Evolutionary conservation across 495 filamentous ascomycete genomes (phyloP).

Genomic region (Zalerion maritima): DNA sequence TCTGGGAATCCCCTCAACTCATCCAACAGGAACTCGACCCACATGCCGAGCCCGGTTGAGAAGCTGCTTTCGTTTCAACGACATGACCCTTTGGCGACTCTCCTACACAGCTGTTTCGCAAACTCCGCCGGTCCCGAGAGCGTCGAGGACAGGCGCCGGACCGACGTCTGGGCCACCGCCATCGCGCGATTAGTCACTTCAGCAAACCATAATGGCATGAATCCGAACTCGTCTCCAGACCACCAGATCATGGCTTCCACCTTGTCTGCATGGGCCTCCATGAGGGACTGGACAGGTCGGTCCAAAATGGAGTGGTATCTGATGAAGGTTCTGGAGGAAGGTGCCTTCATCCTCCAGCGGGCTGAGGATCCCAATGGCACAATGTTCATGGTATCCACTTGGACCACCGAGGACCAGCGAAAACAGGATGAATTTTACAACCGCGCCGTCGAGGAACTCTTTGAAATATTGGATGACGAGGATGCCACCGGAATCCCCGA

Average conservation of each 20-base stretch:
- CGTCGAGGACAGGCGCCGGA: slow-evolving; percentile 53
- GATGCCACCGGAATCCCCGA: slow-evolving; percentile 72
- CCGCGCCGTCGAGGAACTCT: slow-evolving; percentile 64
- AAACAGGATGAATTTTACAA: slow-evolving; percentile 84
- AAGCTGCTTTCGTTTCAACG: slow-evolving; percentile 68
- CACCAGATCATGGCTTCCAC: slow-evolving; percentile 53
- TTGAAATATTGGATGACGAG: slow-evolving; percentile 68
- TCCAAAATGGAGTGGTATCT: slow-evolving; percentile 84
- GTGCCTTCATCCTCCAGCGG: slow-evolving; percentile 73
- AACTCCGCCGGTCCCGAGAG: slow-evolving; percentile 71
- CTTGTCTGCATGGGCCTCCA: slow-evolving; percentile 72
- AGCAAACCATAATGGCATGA: slow-evolving; percentile 35
- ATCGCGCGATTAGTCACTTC: slow-evolving; percentile 68
- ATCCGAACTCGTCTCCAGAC: slow-evolving; percentile 34
- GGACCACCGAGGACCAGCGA: slow-evolving; percentile 54
- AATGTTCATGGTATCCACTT: slow-evolving; percentile 49
- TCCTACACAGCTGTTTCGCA: slow-evolving; percentile 81
- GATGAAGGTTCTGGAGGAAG: slow-evolving; percentile 84
- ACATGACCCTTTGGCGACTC: slow-evolving; percentile 70
- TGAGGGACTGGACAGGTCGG: slow-evolving; percentile 78
- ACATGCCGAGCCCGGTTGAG: slow-evolving; percentile 50
- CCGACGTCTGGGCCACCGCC: slow-evolving; percentile 73
- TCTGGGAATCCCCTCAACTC: too few relatives aligned
- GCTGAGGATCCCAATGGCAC: slow-evolving; percentile 53
- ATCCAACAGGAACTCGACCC: slow-evolving; percentile 24